Evolutionary conservation across 192 early-diverging fungal genomes (phyloP).

Genomic region (Linnemannia zychae): DNA sequence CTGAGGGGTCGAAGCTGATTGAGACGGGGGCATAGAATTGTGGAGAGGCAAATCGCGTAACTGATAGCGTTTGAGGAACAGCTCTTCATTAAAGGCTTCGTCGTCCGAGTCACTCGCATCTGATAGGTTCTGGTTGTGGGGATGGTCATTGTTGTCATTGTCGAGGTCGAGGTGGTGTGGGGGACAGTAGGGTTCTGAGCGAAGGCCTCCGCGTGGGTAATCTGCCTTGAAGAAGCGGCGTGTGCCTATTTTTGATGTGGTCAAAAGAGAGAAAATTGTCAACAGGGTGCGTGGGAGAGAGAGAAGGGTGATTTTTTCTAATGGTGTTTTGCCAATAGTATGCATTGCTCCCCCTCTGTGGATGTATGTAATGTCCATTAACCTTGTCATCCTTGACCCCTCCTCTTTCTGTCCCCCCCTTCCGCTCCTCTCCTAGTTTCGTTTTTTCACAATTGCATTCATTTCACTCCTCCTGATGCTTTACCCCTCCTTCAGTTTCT

Average conservation of each 20-base stretch:
- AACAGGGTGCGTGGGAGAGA: neutral
- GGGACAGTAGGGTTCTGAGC: neutral
- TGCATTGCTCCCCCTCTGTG: no score
- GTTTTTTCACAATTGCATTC: no score
- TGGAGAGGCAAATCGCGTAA: slow-evolving; percentile 21
- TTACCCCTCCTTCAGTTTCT: no score
- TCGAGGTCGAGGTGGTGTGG: neutral
- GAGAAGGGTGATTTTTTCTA: neutral
- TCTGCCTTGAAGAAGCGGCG: slow-evolving; percentile 5
- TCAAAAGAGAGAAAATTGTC: neutral
- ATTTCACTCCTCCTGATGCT: no score
- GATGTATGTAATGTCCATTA: no score
- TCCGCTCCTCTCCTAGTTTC: no score
- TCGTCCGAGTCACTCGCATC: neutral
- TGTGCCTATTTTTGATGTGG: neutral
- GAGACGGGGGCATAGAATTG: no score
- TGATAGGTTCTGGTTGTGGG: neutral
- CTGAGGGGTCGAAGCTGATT: no score
- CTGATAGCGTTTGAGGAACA: slow-evolving; percentile 20
- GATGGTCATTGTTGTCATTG: slow-evolving; percentile 14
- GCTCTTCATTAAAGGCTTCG: neutral
- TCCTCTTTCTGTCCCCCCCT: no score
- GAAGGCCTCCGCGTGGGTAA: neutral
- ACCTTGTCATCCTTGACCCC: no score
- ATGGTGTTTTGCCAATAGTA: no score